Evolutionary conservation across 495 filamentous ascomycete species (phyloP), one percentile per base, ranked within the genome.

Genomic region (Daldinia childiae): DNA sequence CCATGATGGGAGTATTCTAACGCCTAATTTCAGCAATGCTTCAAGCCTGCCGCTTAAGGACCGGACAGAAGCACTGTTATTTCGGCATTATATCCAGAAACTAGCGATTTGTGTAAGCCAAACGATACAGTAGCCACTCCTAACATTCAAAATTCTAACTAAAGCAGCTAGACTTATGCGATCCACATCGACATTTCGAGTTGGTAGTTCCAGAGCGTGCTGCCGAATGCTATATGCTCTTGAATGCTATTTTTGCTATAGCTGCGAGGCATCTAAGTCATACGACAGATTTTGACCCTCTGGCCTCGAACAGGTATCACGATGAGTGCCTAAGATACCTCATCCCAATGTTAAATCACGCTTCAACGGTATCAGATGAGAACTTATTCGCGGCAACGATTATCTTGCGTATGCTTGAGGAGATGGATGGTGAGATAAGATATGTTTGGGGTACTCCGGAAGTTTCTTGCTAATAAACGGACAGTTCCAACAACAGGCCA

Each of bases 381-480:
- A 85, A 90, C 43, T 80, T 88, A 4, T 84, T 90, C 52, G 87
- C 87, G 4, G 86, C 88, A 3, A 86, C 83, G 3, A 86, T 90
- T 7, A 89, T 90, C 60, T 79, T 90, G 21, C 82, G 88, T 17
- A 84, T 89, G 43, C 74, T 88, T 12, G 87, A 90, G 77, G 89
- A 90, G 68, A 87, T 89, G 71, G 84, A 88, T 62, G 82, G 87
- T 86, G 75, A 77, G 79, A 63, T 19, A 39, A 34, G 7, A 26
- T 4, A 6, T 12, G 12, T 15, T 32, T 14, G 26, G 24, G 32
- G 15, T 9, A 26, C 9, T 1, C 17, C 12, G 9, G 15, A 51
- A 50, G 45, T 45, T 14, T 11, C 38, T 39, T n/a, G 17, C 59
- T 81, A 51, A 76, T 32, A 19, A 50, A 30, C 7, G 39, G 14